phyloP scores from a whole-genome alignment of 23 red algal species.

The Gracilaria vermiculophylla region DNA sequence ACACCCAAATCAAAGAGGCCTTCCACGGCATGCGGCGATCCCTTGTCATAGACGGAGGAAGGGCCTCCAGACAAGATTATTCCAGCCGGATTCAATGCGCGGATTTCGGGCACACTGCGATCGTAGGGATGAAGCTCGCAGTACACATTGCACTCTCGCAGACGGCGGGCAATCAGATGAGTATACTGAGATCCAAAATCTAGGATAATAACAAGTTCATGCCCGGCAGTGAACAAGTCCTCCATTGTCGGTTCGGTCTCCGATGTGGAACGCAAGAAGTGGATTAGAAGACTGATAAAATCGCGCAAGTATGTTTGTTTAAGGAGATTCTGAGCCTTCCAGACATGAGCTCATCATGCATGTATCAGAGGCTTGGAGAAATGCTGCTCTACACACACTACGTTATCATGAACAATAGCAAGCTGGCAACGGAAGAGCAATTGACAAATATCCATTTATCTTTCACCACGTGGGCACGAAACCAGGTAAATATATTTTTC shows the following conservation, averaged over 20 bases:
- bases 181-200: slow-evolving; percentile 99
- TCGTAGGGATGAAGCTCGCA: slow-evolving; percentile 83
- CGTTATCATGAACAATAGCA: too few species aligned
- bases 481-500: neutral
- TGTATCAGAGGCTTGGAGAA: too few species aligned
- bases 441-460: neutral
- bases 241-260: neutral
- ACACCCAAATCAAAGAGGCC: slow-evolving; percentile 78
- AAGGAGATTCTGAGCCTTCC: too few species aligned
- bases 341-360: too few species aligned
- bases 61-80: slow-evolving; percentile 92
- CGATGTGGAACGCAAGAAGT: neutral
- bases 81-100: slow-evolving; percentile 57
- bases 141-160: slow-evolving; percentile 82
- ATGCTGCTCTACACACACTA: too few species aligned
- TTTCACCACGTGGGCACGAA: neutral
- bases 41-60: slow-evolving; percentile 85
- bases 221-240: slow-evolving; percentile 30
- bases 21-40: slow-evolving; percentile 70
- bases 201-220: slow-evolving; percentile 84
- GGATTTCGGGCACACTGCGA: slow-evolving; percentile 31
- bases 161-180: slow-evolving; percentile 90
- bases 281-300: too few species aligned
- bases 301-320: too few species aligned
- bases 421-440: too few species aligned